These are phyloP conservation scores for Lignosus rhinocerotis DNA, from an alignment of 1,284 basidiomycete species.

Conservation along the genomic window DNA sequence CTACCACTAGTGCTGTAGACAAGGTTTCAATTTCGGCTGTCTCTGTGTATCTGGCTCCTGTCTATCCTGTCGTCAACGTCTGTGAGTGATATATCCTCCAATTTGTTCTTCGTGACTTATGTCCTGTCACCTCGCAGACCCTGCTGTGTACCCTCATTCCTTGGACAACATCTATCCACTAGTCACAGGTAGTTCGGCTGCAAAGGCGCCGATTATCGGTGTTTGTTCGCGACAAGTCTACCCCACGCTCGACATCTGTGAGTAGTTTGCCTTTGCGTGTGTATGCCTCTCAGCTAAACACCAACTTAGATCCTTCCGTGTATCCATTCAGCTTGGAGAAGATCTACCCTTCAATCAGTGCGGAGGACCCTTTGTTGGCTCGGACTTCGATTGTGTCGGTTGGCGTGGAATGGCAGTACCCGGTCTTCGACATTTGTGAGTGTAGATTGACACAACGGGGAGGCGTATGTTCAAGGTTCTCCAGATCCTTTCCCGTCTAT, in stretches of 20 bases:
- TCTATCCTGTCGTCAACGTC: constrained; percentile 22
- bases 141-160: constrained; percentile 40
- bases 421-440: constrained; percentile 24
- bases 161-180: constrained; percentile 30
- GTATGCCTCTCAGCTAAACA: neutral
- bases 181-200: neutral
- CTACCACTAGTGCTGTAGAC: neutral
- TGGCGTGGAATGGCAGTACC: constrained; percentile 15
- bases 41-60: constrained; percentile 2
- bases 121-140: constrained; percentile 29
- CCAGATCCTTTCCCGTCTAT: constrained; percentile 7
- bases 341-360: constrained; percentile 17
- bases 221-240: constrained; percentile 16
- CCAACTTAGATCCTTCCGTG: constrained; percentile 21
- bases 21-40: neutral
- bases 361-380: neutral
- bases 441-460: neutral
- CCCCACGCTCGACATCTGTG: constrained; percentile 31
- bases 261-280: neutral
- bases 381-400: neutral
- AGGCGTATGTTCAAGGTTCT: neutral
- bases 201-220: neutral
- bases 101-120: neutral
- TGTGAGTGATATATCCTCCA: constrained; percentile 18
- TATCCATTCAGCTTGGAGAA: constrained; percentile 27